Evolutionary conservation across 2,329 filamentous ascomycete genomes (phyloP).

Genomic region (Cryphonectria parasitica): DNA sequence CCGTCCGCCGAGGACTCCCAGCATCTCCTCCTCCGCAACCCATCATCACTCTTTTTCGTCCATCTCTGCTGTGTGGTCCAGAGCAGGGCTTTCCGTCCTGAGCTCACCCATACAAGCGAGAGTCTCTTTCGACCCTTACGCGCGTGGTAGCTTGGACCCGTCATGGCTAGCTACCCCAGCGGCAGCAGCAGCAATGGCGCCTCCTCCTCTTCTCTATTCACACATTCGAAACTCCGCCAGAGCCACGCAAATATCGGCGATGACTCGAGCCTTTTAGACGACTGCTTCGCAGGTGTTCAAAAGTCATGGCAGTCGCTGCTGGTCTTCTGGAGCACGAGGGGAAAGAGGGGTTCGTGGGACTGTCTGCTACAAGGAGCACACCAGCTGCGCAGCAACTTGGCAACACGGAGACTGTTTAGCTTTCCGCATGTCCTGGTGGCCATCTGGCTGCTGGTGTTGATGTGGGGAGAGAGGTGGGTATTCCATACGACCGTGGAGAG

Average conservation of each 20-base stretch:
- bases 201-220: conserved; percentile 26
- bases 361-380: conserved; percentile 37
- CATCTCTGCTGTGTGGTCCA: background rate
- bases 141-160: conserved; percentile 19
- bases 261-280: conserved; percentile 43
- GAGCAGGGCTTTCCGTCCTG: background rate
- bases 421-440: conserved; percentile 70
- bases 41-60: background rate
- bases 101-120: background rate
- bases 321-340: conserved; percentile 48
- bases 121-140: background rate
- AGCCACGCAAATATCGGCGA: conserved; percentile 34
- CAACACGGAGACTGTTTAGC: conserved; percentile 57
- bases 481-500: conserved; percentile 71
- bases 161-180: conserved; percentile 29
- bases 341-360: conserved; percentile 41
- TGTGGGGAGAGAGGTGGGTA: conserved; percentile 83
- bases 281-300: conserved; percentile 38
- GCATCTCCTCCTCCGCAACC: conserved; percentile 16
- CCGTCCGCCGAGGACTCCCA: conserved; percentile 23
- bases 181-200: conserved; percentile 20
- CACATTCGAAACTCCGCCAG: conserved; percentile 27
- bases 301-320: conserved; percentile 40
- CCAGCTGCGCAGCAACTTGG: conserved; percentile 51
- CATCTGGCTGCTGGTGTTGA: conserved; percentile 76